Evolutionary conservation across 2,329 filamentous ascomycete genomes (phyloP), one percentile per base, ranked within the genome.

Genomic region (Torrubiella hemipterigena): DNA sequence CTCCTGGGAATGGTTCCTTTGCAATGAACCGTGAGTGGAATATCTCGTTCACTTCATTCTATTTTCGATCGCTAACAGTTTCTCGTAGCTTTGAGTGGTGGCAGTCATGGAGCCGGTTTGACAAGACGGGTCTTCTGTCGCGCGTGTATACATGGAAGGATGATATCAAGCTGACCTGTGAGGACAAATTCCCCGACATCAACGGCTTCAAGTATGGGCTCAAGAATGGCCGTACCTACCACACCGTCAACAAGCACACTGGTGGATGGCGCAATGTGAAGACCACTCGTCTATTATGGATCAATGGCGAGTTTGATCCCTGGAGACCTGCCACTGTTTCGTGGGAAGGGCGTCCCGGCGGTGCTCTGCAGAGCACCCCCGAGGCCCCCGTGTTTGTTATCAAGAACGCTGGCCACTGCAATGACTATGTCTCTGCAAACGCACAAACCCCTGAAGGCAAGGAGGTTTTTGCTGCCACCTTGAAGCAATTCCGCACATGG

Each of bases 361-460:
- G 34, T 12, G 17, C 27, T 8, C 49, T 65, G 26, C 59, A 65
- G 44, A 46, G 42, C 23, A 48, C 52, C 8, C 63, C 63, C 38
- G 66, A 63, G 61, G 61, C 66, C 35, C 62, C 61, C 1, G 47
- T 52, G 0, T 38, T 52, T 29, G 56, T 54, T 39, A 46, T 40
- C 24, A 48, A 52, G 6, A 26, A 29, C 3, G 67, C 66, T 2
- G 48, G 66, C 8, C 61, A 78, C 44, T 87, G 81, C 56, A 59
- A 61, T 5, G 58, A 68, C 6, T 70, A 72, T 1, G 84, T 81
- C 61, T 74, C 76, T 51, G 69, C 81, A 43, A 70, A 65, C 1
- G 50, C 55, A 0, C 67, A 67, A 0, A 64, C 80, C 0, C 59
- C 82, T 27, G 54, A 52, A 3, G 53, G 69, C 2, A 58, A 55